phyloP scores from a whole-genome alignment of 1,139 yeast species.

The Zygosaccharomyces pseudobailii region DNA sequence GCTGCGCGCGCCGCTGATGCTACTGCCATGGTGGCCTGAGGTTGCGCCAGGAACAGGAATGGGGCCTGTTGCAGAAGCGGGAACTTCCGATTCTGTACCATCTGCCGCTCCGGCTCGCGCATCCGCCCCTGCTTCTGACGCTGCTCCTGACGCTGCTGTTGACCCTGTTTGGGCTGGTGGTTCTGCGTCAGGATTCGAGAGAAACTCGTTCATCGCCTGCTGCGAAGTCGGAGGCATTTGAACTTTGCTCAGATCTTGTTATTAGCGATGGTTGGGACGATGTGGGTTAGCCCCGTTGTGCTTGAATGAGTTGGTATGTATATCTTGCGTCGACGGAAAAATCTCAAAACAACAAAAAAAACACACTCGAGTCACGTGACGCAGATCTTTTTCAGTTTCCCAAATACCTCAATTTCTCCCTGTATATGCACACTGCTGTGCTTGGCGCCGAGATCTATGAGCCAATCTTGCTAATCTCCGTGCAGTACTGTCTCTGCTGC shows the following conservation, averaged over 20 bases:
- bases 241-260: not conserved
- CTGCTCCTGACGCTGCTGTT: not conserved
- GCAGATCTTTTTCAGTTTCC: too few species aligned
- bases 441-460: too few species aligned
- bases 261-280: not conserved
- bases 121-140: conserved; percentile 5
- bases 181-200: conserved; percentile 11
- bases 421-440: too few species aligned
- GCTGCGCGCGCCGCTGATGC: conserved; percentile 12
- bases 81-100: conserved; percentile 4
- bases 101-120: not conserved
- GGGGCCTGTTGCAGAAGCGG: conserved; percentile 1
- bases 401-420: too few species aligned
- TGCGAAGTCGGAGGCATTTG: conserved; percentile 6
- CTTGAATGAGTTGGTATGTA: not conserved
- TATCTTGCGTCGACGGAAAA: not conserved
- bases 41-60: not conserved
- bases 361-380: not conserved
- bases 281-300: too few species aligned
- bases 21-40: not conserved
- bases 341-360: not conserved
- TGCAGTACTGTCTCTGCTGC: too few species aligned
- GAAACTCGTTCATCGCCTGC: conserved; percentile 17
- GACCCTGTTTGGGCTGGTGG: not conserved
- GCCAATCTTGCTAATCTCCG: too few species aligned